Percentiles rank a stretch among this genome's conserved stretches.
Evolutionary conservation across 306 rosid genomes (phyloP).

Genomic region (Quercus suber): DNA sequence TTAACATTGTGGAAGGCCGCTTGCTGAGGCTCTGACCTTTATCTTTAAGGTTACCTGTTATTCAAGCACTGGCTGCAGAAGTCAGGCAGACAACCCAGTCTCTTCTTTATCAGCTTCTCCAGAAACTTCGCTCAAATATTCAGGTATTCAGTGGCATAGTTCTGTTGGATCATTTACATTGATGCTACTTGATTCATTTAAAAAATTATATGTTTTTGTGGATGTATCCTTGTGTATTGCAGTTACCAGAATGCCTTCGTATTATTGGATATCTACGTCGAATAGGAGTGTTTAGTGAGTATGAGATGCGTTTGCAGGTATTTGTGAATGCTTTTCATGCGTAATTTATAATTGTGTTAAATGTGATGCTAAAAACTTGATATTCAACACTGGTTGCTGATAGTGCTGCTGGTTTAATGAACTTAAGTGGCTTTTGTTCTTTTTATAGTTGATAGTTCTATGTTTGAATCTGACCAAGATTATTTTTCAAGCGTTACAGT

Average conservation of each 20-base stretch:
- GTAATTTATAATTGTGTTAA: not conserved
- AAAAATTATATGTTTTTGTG: constrained; percentile 10
- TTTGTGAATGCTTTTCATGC: not conserved
- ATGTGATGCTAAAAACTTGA: not conserved
- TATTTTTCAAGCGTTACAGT: constrained; percentile 44
- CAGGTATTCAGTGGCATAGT: constrained; percentile 52
- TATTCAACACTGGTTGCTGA: not conserved
- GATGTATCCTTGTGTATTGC: constrained; percentile 27
- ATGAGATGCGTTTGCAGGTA: constrained; percentile 98
- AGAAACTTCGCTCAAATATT: constrained; percentile 95
- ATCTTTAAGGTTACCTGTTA: constrained; percentile 58
- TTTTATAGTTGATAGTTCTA: not conserved
- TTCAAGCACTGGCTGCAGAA: constrained; percentile 88
- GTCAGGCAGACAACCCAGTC: constrained; percentile 90
- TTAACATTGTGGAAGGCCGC: constrained; percentile 10
- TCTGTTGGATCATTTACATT: constrained; percentile 4
- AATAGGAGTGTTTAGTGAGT: constrained; percentile 90
- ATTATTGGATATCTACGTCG: constrained; percentile 90
- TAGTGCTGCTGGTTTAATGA: not conserved
- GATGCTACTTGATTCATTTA: constrained; percentile 17
- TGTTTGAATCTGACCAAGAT: constrained; percentile 23
- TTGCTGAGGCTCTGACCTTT: constrained; percentile 12
- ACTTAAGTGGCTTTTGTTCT: constrained; percentile 15
- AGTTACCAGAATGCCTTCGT: constrained; percentile 97
- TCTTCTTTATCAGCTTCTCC: constrained; percentile 96